A percentile compares a stretch with the other conserved stretches of the same genome.
These are phyloP conservation scores for Erodium trifolium DNA, from an alignment of 441 rosid genomes.

Conservation along the genomic window DNA sequence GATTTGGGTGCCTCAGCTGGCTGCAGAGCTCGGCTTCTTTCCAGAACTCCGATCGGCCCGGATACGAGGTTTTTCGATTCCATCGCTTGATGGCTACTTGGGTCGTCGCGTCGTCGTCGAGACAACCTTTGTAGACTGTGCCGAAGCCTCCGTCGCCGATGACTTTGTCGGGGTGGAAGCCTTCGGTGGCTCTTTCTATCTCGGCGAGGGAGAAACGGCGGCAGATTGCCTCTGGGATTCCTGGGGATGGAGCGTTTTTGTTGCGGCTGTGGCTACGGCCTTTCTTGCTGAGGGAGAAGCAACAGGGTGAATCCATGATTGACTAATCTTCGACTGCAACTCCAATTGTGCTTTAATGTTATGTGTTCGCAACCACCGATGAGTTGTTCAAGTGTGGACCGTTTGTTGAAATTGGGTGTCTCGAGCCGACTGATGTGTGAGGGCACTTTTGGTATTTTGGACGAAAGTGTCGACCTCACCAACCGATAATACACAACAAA, in stretches of 20 bases:
- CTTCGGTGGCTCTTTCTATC: constrained; percentile 40
- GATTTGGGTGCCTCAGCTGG: constrained; percentile 40
- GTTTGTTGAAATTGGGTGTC: too few species aligned
- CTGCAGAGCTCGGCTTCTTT: constrained; percentile 58
- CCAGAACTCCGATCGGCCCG: constrained; percentile 39
- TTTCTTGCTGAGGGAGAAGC: too few species aligned
- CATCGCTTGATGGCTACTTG: constrained; percentile 48
- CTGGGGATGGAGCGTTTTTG: background rate
- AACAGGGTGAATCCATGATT: too few species aligned
- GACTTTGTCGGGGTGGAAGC: constrained; percentile 31
- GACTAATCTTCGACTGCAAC: too few species aligned
- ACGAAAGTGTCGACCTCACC: too few species aligned
- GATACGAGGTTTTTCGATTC: constrained; percentile 26
- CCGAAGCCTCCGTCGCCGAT: constrained; percentile 58
- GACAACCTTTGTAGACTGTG: constrained; percentile 42
- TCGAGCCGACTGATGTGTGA: too few species aligned
- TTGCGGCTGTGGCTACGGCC: too few species aligned
- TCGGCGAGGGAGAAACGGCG: constrained; percentile 40
- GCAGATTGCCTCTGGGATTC: constrained; percentile 18
- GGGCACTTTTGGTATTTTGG: too few species aligned
- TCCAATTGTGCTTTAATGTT: too few species aligned
- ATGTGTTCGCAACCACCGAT: too few species aligned
- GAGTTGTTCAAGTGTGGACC: too few species aligned
- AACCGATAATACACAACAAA: too few species aligned
- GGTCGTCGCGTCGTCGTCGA: constrained; percentile 24